Evolutionary conservation across 2,329 filamentous ascomycete genomes (phyloP).

Genomic region (Cladophialophora chaetospira): DNA sequence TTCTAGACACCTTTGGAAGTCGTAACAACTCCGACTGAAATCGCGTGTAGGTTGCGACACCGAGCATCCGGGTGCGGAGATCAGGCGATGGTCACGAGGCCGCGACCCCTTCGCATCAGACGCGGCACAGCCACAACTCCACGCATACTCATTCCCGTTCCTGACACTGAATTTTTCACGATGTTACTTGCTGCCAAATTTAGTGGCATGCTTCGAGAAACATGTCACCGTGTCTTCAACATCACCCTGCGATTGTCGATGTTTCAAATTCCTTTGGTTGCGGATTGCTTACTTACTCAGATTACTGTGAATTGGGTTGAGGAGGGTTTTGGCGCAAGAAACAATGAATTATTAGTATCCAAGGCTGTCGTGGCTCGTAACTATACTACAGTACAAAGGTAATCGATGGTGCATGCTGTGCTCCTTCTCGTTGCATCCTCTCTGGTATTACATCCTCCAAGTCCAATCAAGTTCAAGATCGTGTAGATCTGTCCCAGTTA

Average conservation of each 20-base stretch:
- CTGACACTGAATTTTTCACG: background rate
- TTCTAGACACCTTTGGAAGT: background rate
- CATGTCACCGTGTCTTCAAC: conserved; percentile 8
- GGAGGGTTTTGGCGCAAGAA: too few relatives aligned
- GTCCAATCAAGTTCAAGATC: conserved; percentile 1
- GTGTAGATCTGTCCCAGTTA: background rate
- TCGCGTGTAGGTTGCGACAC: background rate
- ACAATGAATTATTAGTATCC: conserved; percentile 3
- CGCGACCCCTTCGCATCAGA: background rate
- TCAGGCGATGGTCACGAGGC: background rate
- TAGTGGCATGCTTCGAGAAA: background rate
- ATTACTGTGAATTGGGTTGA: too few relatives aligned
- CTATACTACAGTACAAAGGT: conserved; percentile 16
- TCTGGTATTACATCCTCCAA: conserved; percentile 20
- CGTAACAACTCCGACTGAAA: background rate
- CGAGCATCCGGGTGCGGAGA: background rate
- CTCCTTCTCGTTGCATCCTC: background rate
- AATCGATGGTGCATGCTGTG: background rate
- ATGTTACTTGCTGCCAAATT: background rate
- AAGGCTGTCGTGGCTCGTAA: conserved; percentile 9
- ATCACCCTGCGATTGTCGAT: background rate
- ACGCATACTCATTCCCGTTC: background rate
- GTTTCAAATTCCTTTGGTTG: background rate
- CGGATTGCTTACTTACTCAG: background rate
- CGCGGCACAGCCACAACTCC: background rate